Base-by-base conservation (phyloP, 352 stramenopile genomes). In the Globisporangium heterothallicum region DNA sequence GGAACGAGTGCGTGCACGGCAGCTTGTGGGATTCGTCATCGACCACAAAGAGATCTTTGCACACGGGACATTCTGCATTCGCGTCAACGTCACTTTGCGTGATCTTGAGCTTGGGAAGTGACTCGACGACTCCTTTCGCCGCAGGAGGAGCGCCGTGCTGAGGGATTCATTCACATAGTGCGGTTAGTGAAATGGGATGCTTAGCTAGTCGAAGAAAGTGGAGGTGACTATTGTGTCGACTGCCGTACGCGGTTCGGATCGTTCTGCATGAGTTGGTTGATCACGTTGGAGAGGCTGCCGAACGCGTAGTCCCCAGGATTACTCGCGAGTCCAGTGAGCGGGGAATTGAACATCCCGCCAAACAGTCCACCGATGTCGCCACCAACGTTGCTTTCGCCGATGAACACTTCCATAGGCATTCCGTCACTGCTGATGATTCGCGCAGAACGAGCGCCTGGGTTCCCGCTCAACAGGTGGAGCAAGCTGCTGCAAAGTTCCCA, bases 261-360 rank as follows among this genome's bases (percentile, higher is more conserved):
- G 60, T 92, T 92, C 48, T 92, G 81, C 84, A 94, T 94, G 18
- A 94, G 73, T 53, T 94, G 84, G 56, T 92, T 92, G 49, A 94
- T 92, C 22, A 94, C 68, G 42, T 67, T 90, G 14, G 82, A 74
- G 56, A 92, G 80, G 44, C 86, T 92, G 26, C 84, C 84, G 53
- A 94, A 88, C 4, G 81, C 84, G 42, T 94, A 94, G 62, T 94
- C 84, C 1, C 84, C 81, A 8, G 78, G 59, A 36, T 89, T 88
- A 38, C 77, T 71, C 14, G 72, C 65, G 24, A 88, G 42, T 32
- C 77, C 72, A 25, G 70, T 64, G 19, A 65, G 32, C 6, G 51
- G 50, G 29, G 50, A 21, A 43, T 52, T 48, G 22, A 91, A 68
- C 58, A 87, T 72, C 40, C 77, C 78, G 36, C 71, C 68, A 55